Percentiles rank a stretch among this genome's conserved stretches.
These are phyloP conservation scores for Talaromyces sp. DNA, from an alignment of 2,329 filamentous ascomycete genomes.

Conservation along the genomic window DNA sequence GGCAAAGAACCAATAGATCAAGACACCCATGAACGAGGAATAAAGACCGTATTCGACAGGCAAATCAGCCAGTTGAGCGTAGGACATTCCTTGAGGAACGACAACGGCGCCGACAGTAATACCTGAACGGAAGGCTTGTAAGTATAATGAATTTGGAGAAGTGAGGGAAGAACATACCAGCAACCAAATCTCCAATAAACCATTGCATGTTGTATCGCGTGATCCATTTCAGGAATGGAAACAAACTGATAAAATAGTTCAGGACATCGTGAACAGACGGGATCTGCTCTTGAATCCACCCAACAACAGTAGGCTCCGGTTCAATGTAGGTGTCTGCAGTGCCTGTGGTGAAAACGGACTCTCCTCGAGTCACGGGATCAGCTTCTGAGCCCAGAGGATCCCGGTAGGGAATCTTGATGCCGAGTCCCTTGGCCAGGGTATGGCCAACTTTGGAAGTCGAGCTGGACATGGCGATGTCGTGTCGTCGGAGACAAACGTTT, in stretches of 20 bases:
- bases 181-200: constrained; percentile 83
- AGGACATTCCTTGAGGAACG: constrained; percentile 96
- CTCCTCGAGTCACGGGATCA: constrained; percentile 68
- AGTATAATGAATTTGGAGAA: background rate
- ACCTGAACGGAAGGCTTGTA: constrained; percentile 39
- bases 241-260: constrained; percentile 67
- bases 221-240: constrained; percentile 91
- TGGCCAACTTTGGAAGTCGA: constrained; percentile 62
- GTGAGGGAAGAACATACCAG: constrained; percentile 55
- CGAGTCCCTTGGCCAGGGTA: constrained; percentile 70
- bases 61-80: constrained; percentile 79
- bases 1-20: constrained; percentile 96
- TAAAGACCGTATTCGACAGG: constrained; percentile 81
- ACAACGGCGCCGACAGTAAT: constrained; percentile 74
- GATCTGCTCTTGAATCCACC: constrained; percentile 65
- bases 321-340: constrained; percentile 79
- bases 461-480: constrained; percentile 30
- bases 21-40: constrained; percentile 91
- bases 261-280: constrained; percentile 57
- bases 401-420: constrained; percentile 73
- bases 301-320: constrained; percentile 67
- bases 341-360: constrained; percentile 71
- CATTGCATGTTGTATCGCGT: constrained; percentile 82
- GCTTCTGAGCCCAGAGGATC: constrained; percentile 51
- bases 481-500: background rate